Percentiles rank a stretch among this genome's conserved stretches.
Conservation (phyloP, 495 filamentous ascomycete genomes). For the Trypethelium eluteriae region DNA sequence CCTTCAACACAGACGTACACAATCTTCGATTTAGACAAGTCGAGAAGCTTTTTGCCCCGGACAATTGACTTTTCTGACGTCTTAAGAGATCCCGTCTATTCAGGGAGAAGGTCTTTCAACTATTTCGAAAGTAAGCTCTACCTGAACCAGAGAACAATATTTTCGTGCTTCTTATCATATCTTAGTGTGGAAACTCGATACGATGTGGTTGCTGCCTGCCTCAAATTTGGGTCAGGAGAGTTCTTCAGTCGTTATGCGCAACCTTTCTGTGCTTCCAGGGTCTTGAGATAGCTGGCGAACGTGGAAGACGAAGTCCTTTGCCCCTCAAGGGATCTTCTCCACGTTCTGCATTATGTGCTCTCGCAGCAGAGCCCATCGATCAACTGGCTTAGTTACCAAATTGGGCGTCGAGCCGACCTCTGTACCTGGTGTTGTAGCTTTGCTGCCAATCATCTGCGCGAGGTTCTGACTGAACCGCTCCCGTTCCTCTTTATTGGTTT, state of each 20-base stretch:
- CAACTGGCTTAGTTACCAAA: not conserved
- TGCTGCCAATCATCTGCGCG: slow-evolving; percentile 46
- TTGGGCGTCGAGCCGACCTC: not conserved
- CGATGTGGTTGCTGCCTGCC: no score
- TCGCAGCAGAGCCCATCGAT: slow-evolving; percentile 30
- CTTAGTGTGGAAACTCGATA: no score
- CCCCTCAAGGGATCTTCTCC: slow-evolving; percentile 27
- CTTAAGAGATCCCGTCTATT: no score
- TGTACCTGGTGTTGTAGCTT: not conserved
- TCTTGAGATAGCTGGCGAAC: not conserved
- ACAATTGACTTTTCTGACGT: no score
- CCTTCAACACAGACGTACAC: no score
- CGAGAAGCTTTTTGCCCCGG: no score
- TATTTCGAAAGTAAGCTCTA: no score
- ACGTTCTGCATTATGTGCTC: slow-evolving; percentile 32
- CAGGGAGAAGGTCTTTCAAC: no score
- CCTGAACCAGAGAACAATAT: no score
- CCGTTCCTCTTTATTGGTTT: slow-evolving; percentile 65
- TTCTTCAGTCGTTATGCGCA: not conserved
- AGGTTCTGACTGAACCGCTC: slow-evolving; percentile 75
- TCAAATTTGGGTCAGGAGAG: not conserved
- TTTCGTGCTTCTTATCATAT: no score
- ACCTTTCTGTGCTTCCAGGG: not conserved
- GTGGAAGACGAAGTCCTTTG: not conserved
- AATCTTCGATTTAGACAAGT: no score